Evolutionary conservation across 139 green algal species (phyloP), one percentile per base, ranked within the genome.

Genomic region (Chlorella sp.): DNA sequence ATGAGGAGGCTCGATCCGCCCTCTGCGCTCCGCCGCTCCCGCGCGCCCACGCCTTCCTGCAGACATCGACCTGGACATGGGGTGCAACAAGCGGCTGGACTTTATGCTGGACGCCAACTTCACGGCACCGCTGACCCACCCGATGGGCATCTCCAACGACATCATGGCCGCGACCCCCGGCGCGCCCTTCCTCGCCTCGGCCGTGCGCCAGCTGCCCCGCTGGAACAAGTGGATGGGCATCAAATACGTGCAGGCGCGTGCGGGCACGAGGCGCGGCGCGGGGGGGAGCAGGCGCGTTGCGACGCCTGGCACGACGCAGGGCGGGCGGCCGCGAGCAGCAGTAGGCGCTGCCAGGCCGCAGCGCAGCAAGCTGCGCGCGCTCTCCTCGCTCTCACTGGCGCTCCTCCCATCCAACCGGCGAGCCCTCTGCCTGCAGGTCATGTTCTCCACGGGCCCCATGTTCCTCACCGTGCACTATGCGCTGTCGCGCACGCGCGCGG

Each of bases 391-490:
- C n/a, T n/a, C n/a, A n/a, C n/a, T n/a, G n/a, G n/a, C n/a, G 17
- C 21, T 58, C 21, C 48, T 58, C 48, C 48, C 48, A 58, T 58
- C 21, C 21, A 58, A 58, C 17, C 21, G 48, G 17, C 17, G 17
- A 17, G 6, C 38, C 48, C 53, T 23, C 6, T 2, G 1, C 31
- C 31, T 12, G 60, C 72, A 78, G 72, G 84, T 90, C 76, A 90
- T 90, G 86, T 90, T 90, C 66, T 68, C 55, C 55, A 86, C 86
- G 5, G 86, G 86, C 15, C 86, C 86, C 42, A 90, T 90, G 86
- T 90, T 87, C 63, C 79, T 90, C 31, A 89, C 86, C 14, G 42
- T 79, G 1, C 63, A 74, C 48, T 80, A 80, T 38, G 40, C 29
- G 31, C 53, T 74, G 7, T 67, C 42, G 29, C 43, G 38, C 19